A percentile compares a stretch with the other conserved stretches of the same genome.
phyloP scores from a whole-genome alignment of 352 stramenopile species.

The Globisporangium nagaii region DNA sequence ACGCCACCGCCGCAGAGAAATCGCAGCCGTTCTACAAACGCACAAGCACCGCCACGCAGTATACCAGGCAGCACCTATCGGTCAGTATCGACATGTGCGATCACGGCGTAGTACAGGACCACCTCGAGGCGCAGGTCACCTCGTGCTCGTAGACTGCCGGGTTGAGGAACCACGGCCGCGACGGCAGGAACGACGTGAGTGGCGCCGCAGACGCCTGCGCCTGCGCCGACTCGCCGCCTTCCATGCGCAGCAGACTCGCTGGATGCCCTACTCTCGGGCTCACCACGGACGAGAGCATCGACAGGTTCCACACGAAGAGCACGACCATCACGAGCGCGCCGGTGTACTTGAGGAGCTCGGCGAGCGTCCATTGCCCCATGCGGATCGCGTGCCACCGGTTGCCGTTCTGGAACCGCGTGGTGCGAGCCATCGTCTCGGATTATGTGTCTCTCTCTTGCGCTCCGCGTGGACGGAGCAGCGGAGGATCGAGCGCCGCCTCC shows the following conservation, averaged over 20 bases:
- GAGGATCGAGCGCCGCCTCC: no score
- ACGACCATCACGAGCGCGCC: constrained; percentile 20
- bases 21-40: constrained; percentile 52
- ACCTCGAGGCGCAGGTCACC: no score
- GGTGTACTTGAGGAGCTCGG: constrained; percentile 21
- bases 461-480: no score
- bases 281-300: constrained; percentile 27
- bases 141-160: constrained; percentile 38
- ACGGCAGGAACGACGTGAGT: neutral
- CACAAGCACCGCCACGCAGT: neutral
- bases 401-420: constrained; percentile 13
- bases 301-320: constrained; percentile 57
- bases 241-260: constrained; percentile 9
- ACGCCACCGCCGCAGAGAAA: constrained; percentile 51
- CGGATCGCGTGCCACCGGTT: constrained; percentile 19
- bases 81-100: neutral
- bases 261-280: constrained; percentile 6
- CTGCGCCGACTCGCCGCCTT: neutral
- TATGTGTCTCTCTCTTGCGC: no score
- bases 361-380: constrained; percentile 13
- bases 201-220: neutral
- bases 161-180: constrained; percentile 42
- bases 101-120: neutral
- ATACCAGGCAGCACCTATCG: no score
- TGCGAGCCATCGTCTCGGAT: constrained; percentile 10